These are phyloP conservation scores for Boletales sp. DNA, from an alignment of 768 basidiomycete species.

Conservation along the genomic window DNA sequence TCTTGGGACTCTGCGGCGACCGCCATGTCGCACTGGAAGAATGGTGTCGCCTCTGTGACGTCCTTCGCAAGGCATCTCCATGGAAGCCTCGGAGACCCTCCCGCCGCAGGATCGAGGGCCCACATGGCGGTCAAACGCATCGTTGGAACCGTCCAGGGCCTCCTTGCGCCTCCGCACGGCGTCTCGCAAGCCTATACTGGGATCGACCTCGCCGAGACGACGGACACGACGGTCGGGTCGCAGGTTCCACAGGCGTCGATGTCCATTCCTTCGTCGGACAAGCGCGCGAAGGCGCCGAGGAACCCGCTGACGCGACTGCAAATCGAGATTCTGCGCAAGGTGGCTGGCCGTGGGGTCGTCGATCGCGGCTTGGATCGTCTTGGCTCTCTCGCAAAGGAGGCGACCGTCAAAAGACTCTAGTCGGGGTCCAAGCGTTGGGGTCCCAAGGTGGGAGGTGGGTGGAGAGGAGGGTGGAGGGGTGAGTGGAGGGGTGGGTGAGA, in stretches of 20 bases:
- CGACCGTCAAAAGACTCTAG: too few relatives aligned
- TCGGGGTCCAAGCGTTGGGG: too few relatives aligned
- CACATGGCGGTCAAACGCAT: too few relatives aligned
- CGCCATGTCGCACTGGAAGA: neutral
- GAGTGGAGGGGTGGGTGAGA: neutral
- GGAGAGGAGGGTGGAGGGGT: too few relatives aligned
- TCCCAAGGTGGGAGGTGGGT: too few relatives aligned
- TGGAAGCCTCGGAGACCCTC: too few relatives aligned
- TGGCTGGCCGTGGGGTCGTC: neutral
- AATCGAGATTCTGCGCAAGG: slow-evolving; percentile 5
- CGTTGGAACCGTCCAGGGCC: neutral
- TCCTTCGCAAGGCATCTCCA: neutral
- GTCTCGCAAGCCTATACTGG: neutral
- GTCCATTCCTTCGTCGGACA: slow-evolving; percentile 3
- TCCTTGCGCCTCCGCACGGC: neutral
- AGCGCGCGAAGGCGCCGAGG: neutral
- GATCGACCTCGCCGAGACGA: neutral
- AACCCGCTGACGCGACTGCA: slow-evolving; percentile 2
- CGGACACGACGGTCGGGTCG: neutral
- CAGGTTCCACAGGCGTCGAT: neutral
- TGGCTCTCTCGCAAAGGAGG: neutral
- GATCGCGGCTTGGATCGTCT: neutral
- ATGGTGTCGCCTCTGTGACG: neutral
- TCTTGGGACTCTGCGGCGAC: neutral
- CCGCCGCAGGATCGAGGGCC: too few relatives aligned